Conservation (phyloP, 805 yeast genomes). For the Lipomyces orientalis region DNA sequence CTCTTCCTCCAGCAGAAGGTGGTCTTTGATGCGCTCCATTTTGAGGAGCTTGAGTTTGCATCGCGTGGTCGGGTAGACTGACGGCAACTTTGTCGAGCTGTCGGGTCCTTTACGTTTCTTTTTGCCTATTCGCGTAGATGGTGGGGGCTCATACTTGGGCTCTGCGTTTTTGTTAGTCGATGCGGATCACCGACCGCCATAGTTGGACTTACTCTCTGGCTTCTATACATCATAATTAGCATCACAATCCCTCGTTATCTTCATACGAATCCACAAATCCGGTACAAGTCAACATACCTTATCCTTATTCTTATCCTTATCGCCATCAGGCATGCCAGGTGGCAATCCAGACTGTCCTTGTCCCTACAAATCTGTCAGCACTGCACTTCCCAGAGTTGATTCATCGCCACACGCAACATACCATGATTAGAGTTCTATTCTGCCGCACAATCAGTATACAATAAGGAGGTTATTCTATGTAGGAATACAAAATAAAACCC, state of each 20-base stretch:
- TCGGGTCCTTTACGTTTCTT: constrained; percentile 87
- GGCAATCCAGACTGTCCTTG: constrained; percentile 46
- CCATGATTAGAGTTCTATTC: neutral
- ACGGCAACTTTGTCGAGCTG: constrained; percentile 84
- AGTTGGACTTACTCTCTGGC: constrained; percentile 42
- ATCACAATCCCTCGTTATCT: neutral
- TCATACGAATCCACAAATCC: neutral
- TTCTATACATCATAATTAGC: constrained; percentile 31
- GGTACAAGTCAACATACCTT: constrained; percentile 34
- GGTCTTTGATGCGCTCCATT: constrained; percentile 96
- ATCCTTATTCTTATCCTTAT: constrained; percentile 42
- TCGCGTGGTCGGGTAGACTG: constrained; percentile 88
- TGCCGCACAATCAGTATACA: neutral
- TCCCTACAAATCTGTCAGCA: constrained; percentile 38
- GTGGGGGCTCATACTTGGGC: constrained; percentile 99
- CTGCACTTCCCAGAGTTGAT: neutral
- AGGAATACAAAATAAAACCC: neutral
- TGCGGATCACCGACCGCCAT: neutral
- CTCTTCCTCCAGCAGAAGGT: constrained; percentile 86
- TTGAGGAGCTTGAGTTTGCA: constrained; percentile 89
- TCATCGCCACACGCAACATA: neutral
- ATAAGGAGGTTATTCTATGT: neutral
- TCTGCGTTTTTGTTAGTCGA: constrained; percentile 54
- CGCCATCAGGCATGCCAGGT: constrained; percentile 42
- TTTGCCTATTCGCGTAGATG: constrained; percentile 89